Base-by-base conservation (phyloP, 179 eudicot species). In the Spinacia oleracea region DNA sequence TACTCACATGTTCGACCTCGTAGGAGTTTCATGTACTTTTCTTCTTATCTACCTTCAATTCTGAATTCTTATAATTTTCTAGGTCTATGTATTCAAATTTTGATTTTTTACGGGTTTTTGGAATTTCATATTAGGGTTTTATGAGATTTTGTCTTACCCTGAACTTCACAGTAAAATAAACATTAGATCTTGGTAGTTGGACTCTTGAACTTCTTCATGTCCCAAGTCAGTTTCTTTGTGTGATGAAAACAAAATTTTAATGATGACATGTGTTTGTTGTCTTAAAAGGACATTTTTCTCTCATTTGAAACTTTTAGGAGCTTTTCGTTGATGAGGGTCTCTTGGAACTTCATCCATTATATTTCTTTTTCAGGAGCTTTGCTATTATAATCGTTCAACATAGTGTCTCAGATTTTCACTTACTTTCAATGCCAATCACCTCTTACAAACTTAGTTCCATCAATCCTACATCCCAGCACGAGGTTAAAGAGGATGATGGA, bases 371-470 rank as follows among this genome's bases (percentile, higher is more conserved):
- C 21, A 53, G 42, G 38, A 40, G 9, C 27, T 10, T 31, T 56
- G 74, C 48, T 70, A 8, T 55, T 58, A 42, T 20, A 1, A 27
- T 75, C 9, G 51, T n/a, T 51, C 40, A 11, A 62, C 38, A 31
- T 23, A 64, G 12, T 72, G 48, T 15, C 53, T 74, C 50, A 86
- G 86, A 85, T 86, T 73, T 83, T 78, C 31, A 69, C 85, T 23
- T 83, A 86, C 42, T 82, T 73, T 92, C 97, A 25, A 90, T 90
- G 90, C 97, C 92, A 76, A 85, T 89, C 65, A 80, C 89, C 63
- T 80, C 91, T 38, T 88, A 86, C 82, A 88, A 90, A 76, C 87
- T 92, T 58, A 90, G 86, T 29, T 84, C 86, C 55, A 77, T 88
- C n/a, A 87, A 83, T 81, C 90, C 94, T 50, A 55, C 76, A 38